A percentile compares a stretch with the other conserved stretches of the same genome.
Conservation (phyloP, 2,329 filamentous ascomycete species). For the Xylariales sp. region DNA sequence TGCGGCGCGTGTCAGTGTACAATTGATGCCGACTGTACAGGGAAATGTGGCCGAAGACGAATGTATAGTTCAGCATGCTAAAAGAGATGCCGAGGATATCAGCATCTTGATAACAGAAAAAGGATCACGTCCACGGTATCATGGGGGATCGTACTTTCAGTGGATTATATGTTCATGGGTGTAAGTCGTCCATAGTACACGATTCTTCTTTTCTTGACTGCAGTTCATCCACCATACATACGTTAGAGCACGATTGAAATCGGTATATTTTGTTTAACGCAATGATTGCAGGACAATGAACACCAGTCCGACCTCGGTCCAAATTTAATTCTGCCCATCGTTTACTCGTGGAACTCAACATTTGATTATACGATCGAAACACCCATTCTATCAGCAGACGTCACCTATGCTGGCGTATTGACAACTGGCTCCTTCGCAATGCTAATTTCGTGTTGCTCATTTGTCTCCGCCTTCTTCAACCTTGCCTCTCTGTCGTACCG, state of each 20-base stretch:
- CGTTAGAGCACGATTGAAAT: too few species aligned
- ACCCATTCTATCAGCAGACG: not conserved
- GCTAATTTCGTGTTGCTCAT: not conserved
- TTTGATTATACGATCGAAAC: not conserved
- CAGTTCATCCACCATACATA: too few species aligned
- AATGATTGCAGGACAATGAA: too few species aligned
- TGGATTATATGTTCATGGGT: too few species aligned
- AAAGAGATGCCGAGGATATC: not conserved
- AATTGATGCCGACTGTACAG: not conserved
- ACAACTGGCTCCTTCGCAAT: not conserved
- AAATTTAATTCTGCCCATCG: constrained; percentile 8
- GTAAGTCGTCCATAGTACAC: too few species aligned
- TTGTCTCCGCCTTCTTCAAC: not conserved
- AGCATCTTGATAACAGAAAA: not conserved
- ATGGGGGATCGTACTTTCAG: too few species aligned
- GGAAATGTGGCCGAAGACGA: not conserved
- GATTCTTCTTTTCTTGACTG: too few species aligned
- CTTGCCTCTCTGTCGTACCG: constrained; percentile 12
- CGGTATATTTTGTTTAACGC: too few species aligned
- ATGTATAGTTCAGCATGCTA: not conserved
- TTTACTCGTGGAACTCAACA: not conserved
- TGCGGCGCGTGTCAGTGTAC: not conserved
- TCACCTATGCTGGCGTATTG: not conserved
- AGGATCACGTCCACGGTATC: constrained; percentile 3
- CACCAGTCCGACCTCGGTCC: too few species aligned